Evolutionary conservation across 345 rosid genomes (phyloP).

Genomic region (Eutrema yunnanense): DNA sequence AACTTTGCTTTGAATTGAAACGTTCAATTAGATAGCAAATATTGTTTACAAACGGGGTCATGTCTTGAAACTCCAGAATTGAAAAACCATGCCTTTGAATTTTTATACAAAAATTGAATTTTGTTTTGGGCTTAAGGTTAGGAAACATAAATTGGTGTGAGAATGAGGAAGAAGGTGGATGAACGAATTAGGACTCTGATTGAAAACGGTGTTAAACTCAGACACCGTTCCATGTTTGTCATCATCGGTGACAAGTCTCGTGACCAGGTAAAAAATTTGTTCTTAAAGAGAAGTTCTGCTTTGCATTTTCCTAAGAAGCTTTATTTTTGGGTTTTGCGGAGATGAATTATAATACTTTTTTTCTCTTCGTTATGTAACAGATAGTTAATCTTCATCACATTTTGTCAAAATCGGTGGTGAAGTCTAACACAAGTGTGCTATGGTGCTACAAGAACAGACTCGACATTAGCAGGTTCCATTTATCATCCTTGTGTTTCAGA

Average conservation of each 20-base stretch:
- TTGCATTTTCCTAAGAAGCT: neutral
- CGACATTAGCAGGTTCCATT: conserved; percentile 84
- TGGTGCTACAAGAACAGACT: conserved; percentile 97
- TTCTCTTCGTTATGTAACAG: conserved; percentile 29
- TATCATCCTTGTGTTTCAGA: neutral
- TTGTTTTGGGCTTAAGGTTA: conserved; percentile 1
- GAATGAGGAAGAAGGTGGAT: conserved; percentile 96
- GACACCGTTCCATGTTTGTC: conserved; percentile 89
- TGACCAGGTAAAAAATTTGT: conserved; percentile 29
- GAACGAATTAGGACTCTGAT: conserved; percentile 87
- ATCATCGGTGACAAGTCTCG: conserved; percentile 94
- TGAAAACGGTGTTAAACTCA: conserved; percentile 80
- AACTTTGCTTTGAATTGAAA: conserved; percentile 5
- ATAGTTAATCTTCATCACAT: conserved; percentile 91
- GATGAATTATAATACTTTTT: neutral
- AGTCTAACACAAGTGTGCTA: conserved; percentile 63
- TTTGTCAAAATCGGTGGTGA: conserved; percentile 65
- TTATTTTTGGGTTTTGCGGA: neutral
- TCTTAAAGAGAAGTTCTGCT: conserved; percentile 17
- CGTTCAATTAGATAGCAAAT: neutral
- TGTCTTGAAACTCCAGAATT: neutral
- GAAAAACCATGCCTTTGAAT: neutral
- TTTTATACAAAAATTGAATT: neutral
- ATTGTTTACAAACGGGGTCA: neutral
- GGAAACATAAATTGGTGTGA: neutral